Base-by-base conservation (phyloP, 2,329 filamentous ascomycete genomes). In the Emmonsiellopsis sp. region DNA sequence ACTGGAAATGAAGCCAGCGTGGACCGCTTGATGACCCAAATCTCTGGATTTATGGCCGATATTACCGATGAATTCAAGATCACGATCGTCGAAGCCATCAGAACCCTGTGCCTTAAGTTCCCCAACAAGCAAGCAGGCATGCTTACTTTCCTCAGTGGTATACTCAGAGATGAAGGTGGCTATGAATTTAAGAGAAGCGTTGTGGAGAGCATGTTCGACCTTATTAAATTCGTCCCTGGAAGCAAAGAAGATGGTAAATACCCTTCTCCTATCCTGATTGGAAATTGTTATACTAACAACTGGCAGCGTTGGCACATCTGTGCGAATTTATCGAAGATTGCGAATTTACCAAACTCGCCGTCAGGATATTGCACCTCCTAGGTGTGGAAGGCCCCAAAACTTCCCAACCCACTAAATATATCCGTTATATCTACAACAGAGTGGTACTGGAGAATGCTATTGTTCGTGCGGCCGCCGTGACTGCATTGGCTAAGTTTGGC, bases 51-150 rank as follows among this genome's bases (percentile, higher is more conserved):
- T 76, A 97, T 98, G 93, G 88, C 91, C 4, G 93, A 97, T 72
- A 97, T 97, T 61, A 96, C 92, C 6, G 93, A 98, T 67, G 93
- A 98, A 71, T 98, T 98, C 79, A 98, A 97, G 79, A 95, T 98
- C 61, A 98, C 93, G n/a, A 95, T 98, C 64, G 92, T 98, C 43
- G 93, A 98, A 71, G 93, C 93, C 42, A 96, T 98, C 66, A 87
- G 93, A 56, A 97, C 93, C 3, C 76, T 98, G 42, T 97, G 92
- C 69, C 78, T 98, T 62, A 98, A 98, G 74, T 98, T 98, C 75
- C 93, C 93, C 36, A 91, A 83, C 75, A 98, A 98, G 76, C 93
- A 98, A 74, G 92, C 92, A 46, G 91, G 90, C 57, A 97, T 98
- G 91, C 84, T 98, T 51, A 84, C 88, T 49, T 98, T 98, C 82